A percentile compares a stretch with the other conserved stretches of the same genome.
These are phyloP conservation scores for Sphaerobolus stellatus DNA, from an alignment of 1,284 basidiomycete species.

Conservation along the genomic window DNA sequence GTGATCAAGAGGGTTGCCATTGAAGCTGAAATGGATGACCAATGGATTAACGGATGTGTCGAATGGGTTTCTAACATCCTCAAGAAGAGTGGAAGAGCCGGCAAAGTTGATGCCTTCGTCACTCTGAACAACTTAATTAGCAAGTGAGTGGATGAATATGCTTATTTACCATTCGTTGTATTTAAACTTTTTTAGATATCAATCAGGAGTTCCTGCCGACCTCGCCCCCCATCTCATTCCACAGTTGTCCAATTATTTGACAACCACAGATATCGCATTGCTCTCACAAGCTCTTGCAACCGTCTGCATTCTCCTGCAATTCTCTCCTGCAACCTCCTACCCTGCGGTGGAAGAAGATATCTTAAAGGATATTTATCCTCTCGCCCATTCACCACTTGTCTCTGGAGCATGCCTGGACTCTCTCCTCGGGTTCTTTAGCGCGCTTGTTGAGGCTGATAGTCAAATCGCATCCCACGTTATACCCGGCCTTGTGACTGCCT, in stretches of 20 bases:
- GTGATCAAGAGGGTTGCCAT: constrained; percentile 71
- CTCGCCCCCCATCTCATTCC: constrained; percentile 64
- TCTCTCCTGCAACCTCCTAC: constrained; percentile 66
- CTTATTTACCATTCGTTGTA: constrained; percentile 13
- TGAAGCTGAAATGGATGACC: constrained; percentile 64
- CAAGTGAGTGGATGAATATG: constrained; percentile 48
- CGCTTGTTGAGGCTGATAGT: constrained; percentile 78
- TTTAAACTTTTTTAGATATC: constrained; percentile 50
- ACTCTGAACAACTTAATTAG: constrained; percentile 74
- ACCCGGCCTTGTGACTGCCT: constrained; percentile 62
- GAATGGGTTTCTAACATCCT: constrained; percentile 78
- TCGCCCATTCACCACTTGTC: constrained; percentile 76
- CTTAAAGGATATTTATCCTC: constrained; percentile 65
- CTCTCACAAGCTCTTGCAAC: constrained; percentile 75
- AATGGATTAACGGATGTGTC: constrained; percentile 79
- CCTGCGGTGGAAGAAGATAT: constrained; percentile 70
- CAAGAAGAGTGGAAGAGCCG: constrained; percentile 75
- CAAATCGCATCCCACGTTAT: constrained; percentile 78
- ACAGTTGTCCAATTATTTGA: constrained; percentile 75
- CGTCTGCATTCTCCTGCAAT: constrained; percentile 67
- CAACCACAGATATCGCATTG: constrained; percentile 71
- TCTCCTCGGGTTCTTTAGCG: constrained; percentile 76
- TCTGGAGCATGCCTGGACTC: constrained; percentile 77
- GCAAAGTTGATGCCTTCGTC: constrained; percentile 80
- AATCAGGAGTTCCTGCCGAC: constrained; percentile 57